These are phyloP conservation scores for Huntiella decipiens DNA, from an alignment of 2,329 filamentous ascomycete species.

Conservation along the genomic window DNA sequence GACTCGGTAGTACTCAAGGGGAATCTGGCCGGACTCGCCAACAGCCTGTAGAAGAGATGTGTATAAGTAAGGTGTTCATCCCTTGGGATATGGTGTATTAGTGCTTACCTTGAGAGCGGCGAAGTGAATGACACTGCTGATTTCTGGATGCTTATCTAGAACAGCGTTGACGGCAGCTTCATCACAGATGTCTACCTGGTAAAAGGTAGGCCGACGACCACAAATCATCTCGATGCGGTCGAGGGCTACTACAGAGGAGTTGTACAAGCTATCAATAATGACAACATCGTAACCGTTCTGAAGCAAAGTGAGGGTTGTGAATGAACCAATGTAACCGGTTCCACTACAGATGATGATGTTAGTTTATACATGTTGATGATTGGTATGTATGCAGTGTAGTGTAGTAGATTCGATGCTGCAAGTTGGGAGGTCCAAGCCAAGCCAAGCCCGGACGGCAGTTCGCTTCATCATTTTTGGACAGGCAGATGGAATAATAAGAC, in stretches of 20 bases:
- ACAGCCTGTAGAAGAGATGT: slow-evolving; percentile 46
- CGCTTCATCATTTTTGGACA: background rate
- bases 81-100: slow-evolving; percentile 9
- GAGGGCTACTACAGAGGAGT: slow-evolving; percentile 77
- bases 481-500: background rate
- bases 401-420: background rate
- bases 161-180: slow-evolving; percentile 68
- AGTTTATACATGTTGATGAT: background rate
- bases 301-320: slow-evolving; percentile 81
- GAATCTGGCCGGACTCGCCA: slow-evolving; percentile 82
- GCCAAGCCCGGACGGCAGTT: background rate
- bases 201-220: slow-evolving; percentile 72
- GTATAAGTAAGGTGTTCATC: slow-evolving; percentile 6
- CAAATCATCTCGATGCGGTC: slow-evolving; percentile 89
- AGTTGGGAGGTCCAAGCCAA: background rate
- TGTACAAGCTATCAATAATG: slow-evolving; percentile 92
- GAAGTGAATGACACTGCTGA: slow-evolving; percentile 98
- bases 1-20: slow-evolving; percentile 92
- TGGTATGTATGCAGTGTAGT: background rate
- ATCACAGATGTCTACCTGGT: slow-evolving; percentile 75
- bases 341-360: slow-evolving; percentile 41
- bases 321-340: slow-evolving; percentile 97
- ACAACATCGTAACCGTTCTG: slow-evolving; percentile 92
- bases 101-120: slow-evolving; percentile 71
- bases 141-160: slow-evolving; percentile 74